Base-by-base conservation (phyloP, 371 early-diverging fungal genomes). In the Syncephalastrum monosporum region DNA sequence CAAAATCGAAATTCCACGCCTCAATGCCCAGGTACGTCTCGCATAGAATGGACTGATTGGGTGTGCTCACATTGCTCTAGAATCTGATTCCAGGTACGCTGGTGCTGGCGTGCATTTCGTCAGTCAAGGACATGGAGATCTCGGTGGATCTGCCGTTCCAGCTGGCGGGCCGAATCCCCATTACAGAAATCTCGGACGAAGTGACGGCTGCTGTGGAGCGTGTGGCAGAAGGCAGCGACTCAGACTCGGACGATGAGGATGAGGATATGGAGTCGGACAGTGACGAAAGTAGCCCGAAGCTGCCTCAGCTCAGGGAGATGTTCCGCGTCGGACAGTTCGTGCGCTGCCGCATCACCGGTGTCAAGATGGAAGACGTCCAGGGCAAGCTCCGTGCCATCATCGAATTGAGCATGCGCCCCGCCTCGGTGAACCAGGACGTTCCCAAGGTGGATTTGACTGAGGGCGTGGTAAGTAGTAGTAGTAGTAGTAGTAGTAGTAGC, bases 251-350 rank as follows among this genome's bases (percentile, higher is more conserved):
- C 2, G 75, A 71, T 16, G 67, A 74, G 19, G 71, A 75, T 13
- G 65, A 74, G 10, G 64, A 67, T 15, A 33, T 33, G 38, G 38
- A 33, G 0, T 33, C 38, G 38, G 38, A 33, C 10, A 33, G 38
- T 33, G 58, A 59, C 3, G 55, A 59, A 15, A 53, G 54, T 3
- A 60, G 65, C 7, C 45, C 47, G 12, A 61, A 53, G 4, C 68
- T 91, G 17, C 92, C 92, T 5, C 63, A 84, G 27, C 74, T 92
- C 46, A 53, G 67, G 5, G 50, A 75, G 0, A 59, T 83, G 17
- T 92, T 91, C 72, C 59, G 62, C 48, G 59, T 91, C 47, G 94
- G 94, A 21, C 92, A 94, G 65, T 81, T 84, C 72, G 78, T 94
- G 17, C 78, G 76, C 13, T 91, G 91, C 67, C 76, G 71, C 8